Evolutionary conservation across 2,329 filamentous ascomycete species (phyloP).

Genomic region (Fusarium nelsonii): DNA sequence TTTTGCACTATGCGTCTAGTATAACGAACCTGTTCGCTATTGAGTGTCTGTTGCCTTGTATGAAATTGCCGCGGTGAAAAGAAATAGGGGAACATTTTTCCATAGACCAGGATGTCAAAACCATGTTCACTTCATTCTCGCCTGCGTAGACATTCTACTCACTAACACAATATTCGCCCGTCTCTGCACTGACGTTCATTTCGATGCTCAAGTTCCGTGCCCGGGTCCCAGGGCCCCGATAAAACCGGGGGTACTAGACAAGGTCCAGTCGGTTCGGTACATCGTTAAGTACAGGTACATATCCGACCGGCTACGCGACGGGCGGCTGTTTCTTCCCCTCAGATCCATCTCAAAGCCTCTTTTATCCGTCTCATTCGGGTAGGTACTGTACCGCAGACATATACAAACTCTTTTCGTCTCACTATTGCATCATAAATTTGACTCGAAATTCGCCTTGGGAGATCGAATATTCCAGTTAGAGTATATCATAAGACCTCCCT

Average conservation of each 20-base stretch:
- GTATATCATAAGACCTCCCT: background rate
- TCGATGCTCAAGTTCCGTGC: conserved; percentile 23
- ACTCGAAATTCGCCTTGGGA: conserved; percentile 12
- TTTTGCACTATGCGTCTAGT: background rate
- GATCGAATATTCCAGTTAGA: background rate
- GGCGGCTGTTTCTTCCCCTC: conserved; percentile 1
- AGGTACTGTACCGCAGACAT: background rate
- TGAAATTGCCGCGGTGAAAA: background rate
- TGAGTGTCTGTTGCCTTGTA: background rate
- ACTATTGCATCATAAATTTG: conserved; percentile 10
- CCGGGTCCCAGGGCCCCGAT: conserved; percentile 26
- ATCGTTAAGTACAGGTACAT: conserved; percentile 16
- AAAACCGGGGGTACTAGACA: conserved; percentile 19
- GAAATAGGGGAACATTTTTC: background rate
- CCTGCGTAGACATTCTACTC: background rate
- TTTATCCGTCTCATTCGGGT: conserved; percentile 27
- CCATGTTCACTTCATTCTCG: background rate
- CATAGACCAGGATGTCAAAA: background rate
- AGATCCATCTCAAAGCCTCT: conserved; percentile 29
- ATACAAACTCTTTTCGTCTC: background rate
- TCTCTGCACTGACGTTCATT: conserved; percentile 21
- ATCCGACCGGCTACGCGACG: conserved; percentile 4
- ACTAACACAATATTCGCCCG: conserved; percentile 19
- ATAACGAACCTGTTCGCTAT: background rate
- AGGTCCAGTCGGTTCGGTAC: conserved; percentile 26